Evolutionary conservation across 139 green algal genomes (phyloP), one percentile per base, ranked within the genome.

Genomic region (Chlamydomonas sp.): DNA sequence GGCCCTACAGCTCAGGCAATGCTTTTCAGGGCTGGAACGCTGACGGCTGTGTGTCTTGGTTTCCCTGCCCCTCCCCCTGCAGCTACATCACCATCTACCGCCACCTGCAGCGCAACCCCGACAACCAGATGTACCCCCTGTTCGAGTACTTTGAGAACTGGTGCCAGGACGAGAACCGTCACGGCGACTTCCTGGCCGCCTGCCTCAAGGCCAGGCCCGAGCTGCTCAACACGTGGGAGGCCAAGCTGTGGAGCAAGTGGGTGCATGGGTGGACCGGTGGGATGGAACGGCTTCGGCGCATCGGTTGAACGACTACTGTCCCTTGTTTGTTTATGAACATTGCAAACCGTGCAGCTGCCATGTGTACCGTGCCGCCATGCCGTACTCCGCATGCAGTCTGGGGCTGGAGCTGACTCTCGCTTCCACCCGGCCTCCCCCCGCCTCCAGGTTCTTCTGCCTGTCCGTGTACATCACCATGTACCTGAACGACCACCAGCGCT

Each of bases 71-170:
- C 9, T 31, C 69, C 69, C n/a, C n/a, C 31, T 49, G 31, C 31
- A 84, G 79, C 80, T 93, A 91, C 90, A 93, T 93, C 88, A 80
- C 73, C 86, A 92, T 93, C 89, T 93, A 92, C 91, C 84, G 90
- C 79, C 84, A 93, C 90, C 75, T 91, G 85, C 90, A 93, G 88
- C 88, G 88, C 77, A 98, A 99, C 93, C 97, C 97, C 20, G 96
- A 99, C 84, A 95, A 96, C 90, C 96, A 99, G 96, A 89, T 99
- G 66, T 99, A 99, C 94, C 98, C 98, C 18, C 94, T 99, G 85
- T 99, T 99, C 88, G 94, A 98, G 90, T 99, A 99, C 93, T 99
- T 99, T 92, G 97, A 99, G 96, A 99, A 99, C 97, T 99, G 98
- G 98, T 99, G 97, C 94, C 97, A 99, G 82, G 82, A 86, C 82